These are phyloP conservation scores for Cicer chorassanicum DNA, from an alignment of 306 rosid species.

Conservation along the genomic window DNA sequence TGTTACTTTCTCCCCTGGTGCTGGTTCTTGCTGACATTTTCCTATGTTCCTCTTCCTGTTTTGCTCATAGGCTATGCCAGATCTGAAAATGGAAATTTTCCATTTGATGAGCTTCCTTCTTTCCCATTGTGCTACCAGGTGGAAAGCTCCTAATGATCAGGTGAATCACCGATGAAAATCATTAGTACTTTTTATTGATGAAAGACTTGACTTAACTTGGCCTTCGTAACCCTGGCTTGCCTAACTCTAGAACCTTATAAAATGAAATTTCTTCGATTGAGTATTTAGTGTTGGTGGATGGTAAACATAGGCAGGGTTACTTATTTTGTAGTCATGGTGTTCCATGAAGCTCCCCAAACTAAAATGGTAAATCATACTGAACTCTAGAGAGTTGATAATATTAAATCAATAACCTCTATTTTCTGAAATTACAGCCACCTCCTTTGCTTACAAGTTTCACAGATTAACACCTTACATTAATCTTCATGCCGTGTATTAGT, in stretches of 20 bases:
- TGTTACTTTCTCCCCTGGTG: slow-evolving; percentile 2
- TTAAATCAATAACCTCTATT: neutral
- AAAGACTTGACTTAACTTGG: slow-evolving; percentile 35
- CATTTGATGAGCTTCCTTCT: slow-evolving; percentile 96
- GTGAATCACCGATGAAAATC: slow-evolving; percentile 46
- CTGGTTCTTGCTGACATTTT: slow-evolving; percentile 23
- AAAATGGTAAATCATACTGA: slow-evolving; percentile 25
- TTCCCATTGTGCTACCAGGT: slow-evolving; percentile 86
- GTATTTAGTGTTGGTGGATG: slow-evolving; percentile 18
- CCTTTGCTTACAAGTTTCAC: slow-evolving; percentile 3
- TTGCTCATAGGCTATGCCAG: slow-evolving; percentile 83
- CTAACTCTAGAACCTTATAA: slow-evolving; percentile 16
- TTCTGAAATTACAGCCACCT: slow-evolving; percentile 13
- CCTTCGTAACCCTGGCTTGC: slow-evolving; percentile 23
- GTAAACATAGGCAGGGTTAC: slow-evolving; percentile 9
- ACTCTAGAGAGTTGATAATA: slow-evolving; percentile 19
- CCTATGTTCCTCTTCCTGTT: slow-evolving; percentile 35
- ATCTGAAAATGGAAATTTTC: slow-evolving; percentile 94
- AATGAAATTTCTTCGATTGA: slow-evolving; percentile 18
- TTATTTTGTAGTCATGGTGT: slow-evolving; percentile 31
- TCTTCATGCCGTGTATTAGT: slow-evolving; percentile 24
- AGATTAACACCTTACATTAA: slow-evolving; percentile 20
- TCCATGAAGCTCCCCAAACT: slow-evolving; percentile 29
- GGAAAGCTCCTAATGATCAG: slow-evolving; percentile 89
- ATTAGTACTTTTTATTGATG: slow-evolving; percentile 14